phyloP scores from a whole-genome alignment of 2,329 filamentous ascomycete species.

The Aspergillus awamori region DNA sequence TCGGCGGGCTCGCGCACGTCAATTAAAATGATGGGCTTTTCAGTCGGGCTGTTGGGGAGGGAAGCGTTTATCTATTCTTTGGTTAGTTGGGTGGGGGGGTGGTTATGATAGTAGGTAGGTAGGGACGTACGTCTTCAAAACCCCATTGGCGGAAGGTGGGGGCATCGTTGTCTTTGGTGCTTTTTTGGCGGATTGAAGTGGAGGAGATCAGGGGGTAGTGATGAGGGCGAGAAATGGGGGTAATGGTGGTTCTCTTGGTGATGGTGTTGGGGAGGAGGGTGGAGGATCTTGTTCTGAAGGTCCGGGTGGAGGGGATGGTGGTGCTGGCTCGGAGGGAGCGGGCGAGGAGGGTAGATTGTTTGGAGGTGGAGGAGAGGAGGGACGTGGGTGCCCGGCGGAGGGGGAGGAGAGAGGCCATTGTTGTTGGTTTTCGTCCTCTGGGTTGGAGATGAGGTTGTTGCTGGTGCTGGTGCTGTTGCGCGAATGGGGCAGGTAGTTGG shows the following conservation, averaged over 20 bases:
- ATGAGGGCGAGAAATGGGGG: not conserved
- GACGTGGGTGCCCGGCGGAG: conserved; percentile 9
- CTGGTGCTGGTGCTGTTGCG: not conserved
- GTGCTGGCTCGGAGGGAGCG: not conserved
- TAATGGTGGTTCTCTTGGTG: not conserved
- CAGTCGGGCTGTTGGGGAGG: conserved; percentile 31
- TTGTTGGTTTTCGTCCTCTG: not conserved
- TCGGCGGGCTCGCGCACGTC: conserved; percentile 55
- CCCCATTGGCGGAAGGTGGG: conserved; percentile 32
- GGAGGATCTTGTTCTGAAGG: not conserved
- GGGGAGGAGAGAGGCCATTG: conserved; percentile 17
- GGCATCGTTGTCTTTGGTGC: conserved; percentile 12
- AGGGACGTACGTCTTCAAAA: conserved; percentile 40
- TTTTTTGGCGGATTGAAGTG: conserved; percentile 21
- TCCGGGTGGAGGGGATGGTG: not conserved
- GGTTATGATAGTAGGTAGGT: too few relatives aligned
- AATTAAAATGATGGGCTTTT: conserved; percentile 40
- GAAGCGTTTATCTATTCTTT: conserved; percentile 38
- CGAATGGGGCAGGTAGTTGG: not conserved
- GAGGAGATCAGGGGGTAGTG: not conserved
- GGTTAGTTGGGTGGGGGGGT: not conserved
- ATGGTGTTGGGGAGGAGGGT: not conserved
- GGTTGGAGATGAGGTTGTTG: not conserved
- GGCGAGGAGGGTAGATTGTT: not conserved
- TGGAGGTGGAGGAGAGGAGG: conserved; percentile 9